Conservation (phyloP, 371 early-diverging fungal genomes). For the Mucor indicus region DNA sequence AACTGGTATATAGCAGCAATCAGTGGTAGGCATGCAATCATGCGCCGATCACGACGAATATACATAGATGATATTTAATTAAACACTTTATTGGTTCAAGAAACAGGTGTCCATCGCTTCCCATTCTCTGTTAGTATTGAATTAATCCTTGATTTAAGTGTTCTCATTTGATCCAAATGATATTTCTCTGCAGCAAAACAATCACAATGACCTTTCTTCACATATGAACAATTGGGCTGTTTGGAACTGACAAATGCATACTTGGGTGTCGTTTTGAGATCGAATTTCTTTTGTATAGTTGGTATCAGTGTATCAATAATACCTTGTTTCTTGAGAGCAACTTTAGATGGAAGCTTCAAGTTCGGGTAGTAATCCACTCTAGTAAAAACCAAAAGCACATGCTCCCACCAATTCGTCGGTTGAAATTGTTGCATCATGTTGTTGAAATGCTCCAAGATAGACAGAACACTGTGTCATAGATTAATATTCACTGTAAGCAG, state of each 20-base stretch:
- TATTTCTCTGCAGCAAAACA: conserved; percentile 19
- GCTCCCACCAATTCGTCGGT: conserved; percentile 41
- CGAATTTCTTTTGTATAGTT: conserved; percentile 17
- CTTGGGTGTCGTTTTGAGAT: conserved; percentile 14
- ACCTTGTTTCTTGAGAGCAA: conserved; percentile 16
- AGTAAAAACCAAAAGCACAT: conserved; percentile 53
- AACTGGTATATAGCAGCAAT: no score
- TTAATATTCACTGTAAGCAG: no score
- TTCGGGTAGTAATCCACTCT: conserved; percentile 40
- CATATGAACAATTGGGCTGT: conserved; percentile 16
- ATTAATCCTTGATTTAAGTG: conserved; percentile 17
- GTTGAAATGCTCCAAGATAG: conserved; percentile 38
- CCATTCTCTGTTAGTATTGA: conserved; percentile 9
- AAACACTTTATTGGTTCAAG: no score
- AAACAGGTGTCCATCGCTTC: conserved; percentile 14
- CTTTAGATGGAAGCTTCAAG: conserved; percentile 9
- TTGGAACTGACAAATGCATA: conserved; percentile 25
- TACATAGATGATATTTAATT: no score
- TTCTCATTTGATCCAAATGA: conserved; percentile 25
- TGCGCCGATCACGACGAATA: no score
- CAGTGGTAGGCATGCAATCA: no score
- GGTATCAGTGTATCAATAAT: conserved; percentile 16
- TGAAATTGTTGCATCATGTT: conserved; percentile 44
- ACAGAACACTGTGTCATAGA: conserved; percentile 21
- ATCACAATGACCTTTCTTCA: conserved; percentile 24